These are phyloP conservation scores for Colletotrichum magnum DNA, from an alignment of 2,329 filamentous ascomycete species.

Conservation along the genomic window DNA sequence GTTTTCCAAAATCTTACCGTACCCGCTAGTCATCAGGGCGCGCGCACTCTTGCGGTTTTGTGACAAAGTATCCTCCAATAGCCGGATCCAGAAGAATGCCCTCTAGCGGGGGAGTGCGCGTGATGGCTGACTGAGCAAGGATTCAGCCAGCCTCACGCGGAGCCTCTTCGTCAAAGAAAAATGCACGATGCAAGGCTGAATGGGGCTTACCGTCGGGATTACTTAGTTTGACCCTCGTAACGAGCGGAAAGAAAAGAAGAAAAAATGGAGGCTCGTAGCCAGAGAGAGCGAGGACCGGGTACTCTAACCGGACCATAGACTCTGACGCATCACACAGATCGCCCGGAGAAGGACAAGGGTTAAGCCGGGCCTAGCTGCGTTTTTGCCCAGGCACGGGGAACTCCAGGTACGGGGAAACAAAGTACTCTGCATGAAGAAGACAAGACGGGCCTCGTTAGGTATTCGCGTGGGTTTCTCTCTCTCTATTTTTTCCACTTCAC, in stretches of 20 bases:
- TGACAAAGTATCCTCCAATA: background rate
- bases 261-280: too few relatives aligned
- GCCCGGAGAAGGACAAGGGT: background rate
- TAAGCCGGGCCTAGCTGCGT: background rate
- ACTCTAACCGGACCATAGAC: too few relatives aligned
- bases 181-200: background rate
- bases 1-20: conserved; percentile 2
- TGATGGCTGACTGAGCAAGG: conserved; percentile 1
- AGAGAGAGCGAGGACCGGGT: too few relatives aligned
- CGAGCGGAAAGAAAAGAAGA: too few relatives aligned
- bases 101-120: background rate
- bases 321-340: background rate
- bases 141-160: conserved; percentile 20
- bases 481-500: background rate
- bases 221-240: background rate
- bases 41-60: background rate
- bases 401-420: background rate
- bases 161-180: background rate
- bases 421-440: background rate
- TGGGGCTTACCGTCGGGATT: background rate
- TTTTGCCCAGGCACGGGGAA: too few relatives aligned
- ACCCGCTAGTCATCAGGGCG: background rate
- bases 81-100: background rate
- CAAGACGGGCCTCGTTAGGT: too few relatives aligned
- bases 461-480: background rate